A percentile compares a stretch with the other conserved stretches of the same genome.
These are phyloP conservation scores for Naganishia vishniacii DNA, from an alignment of 768 basidiomycete species.

Conservation along the genomic window DNA sequence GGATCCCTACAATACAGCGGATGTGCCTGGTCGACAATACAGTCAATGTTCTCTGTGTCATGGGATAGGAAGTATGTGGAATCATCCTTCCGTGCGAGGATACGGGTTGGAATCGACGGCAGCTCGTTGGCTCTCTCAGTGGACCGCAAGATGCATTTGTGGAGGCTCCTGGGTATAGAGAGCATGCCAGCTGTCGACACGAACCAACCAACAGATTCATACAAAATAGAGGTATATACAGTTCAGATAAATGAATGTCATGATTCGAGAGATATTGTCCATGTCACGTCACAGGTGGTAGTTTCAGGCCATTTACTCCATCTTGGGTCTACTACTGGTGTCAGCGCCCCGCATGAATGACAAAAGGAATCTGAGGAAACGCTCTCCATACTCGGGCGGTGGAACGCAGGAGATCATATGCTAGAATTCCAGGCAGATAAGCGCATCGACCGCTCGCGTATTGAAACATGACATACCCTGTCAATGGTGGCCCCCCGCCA, in stretches of 20 bases:
- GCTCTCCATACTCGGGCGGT: conserved; percentile 75
- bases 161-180: conserved; percentile 7
- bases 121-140: conserved; percentile 6
- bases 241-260: too few species aligned
- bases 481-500: conserved; percentile 86
- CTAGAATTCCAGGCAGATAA: conserved; percentile 49
- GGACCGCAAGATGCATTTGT: conserved; percentile 16
- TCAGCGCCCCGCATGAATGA: conserved; percentile 48
- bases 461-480: conserved; percentile 55
- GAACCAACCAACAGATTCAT: too few species aligned
- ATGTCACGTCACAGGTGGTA: neutral
- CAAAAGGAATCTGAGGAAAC: conserved; percentile 58
- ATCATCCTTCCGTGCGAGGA: conserved; percentile 8
- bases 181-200: neutral
- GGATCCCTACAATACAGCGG: neutral
- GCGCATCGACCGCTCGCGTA: too few species aligned
- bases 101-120: conserved; percentile 10
- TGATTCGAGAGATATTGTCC: neutral
- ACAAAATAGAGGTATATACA: too few species aligned
- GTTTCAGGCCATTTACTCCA: conserved; percentile 16
- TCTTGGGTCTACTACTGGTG: conserved; percentile 32
- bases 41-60: conserved; percentile 12
- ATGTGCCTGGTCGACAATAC: conserved; percentile 13
- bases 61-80: conserved; percentile 8
- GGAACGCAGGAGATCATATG: conserved; percentile 93